phyloP scores from a whole-genome alignment of 192 early-diverging fungal species.

The Backusella tarrabulga region DNA sequence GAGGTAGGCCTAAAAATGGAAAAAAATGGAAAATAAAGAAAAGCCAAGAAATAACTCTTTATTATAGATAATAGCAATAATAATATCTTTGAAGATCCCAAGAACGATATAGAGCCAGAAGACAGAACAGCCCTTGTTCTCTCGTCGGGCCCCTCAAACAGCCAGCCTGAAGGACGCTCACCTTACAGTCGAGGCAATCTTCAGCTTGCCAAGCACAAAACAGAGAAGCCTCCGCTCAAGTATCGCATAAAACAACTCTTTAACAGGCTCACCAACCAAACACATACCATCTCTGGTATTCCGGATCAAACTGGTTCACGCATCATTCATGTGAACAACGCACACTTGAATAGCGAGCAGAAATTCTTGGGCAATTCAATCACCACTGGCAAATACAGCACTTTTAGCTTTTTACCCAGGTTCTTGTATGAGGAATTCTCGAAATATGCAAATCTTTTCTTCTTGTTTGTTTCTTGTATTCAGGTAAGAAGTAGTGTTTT shows the following conservation, averaged over 20 bases:
- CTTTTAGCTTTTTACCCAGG: constrained; percentile 87
- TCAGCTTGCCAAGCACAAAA: neutral
- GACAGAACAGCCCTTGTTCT: neutral
- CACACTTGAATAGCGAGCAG: constrained; percentile 68
- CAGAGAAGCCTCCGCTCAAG: neutral
- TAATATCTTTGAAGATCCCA: constrained; percentile 10
- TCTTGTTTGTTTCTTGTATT: constrained; percentile 94
- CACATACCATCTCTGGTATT: constrained; percentile 11
- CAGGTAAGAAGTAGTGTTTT: constrained; percentile 55
- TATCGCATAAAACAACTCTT: neutral
- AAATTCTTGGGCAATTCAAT: constrained; percentile 91
- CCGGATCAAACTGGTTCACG: constrained; percentile 42
- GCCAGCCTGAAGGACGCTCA: neutral
- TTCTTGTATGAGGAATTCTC: constrained; percentile 97
- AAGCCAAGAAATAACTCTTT: neutral
- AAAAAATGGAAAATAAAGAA: neutral
- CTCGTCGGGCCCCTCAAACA: neutral
- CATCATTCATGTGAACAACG: constrained; percentile 89
- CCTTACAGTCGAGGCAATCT: constrained; percentile 7
- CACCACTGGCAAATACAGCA: constrained; percentile 95
- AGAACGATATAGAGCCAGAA: neutral
- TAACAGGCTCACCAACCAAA: neutral
- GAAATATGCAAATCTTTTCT: constrained; percentile 98
- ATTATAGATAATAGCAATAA: too few relatives aligned
- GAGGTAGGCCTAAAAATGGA: neutral